A percentile compares a stretch with the other conserved stretches of the same genome.
Conservation (phyloP, 805 yeast genomes). For the Starmera caribaea region DNA sequence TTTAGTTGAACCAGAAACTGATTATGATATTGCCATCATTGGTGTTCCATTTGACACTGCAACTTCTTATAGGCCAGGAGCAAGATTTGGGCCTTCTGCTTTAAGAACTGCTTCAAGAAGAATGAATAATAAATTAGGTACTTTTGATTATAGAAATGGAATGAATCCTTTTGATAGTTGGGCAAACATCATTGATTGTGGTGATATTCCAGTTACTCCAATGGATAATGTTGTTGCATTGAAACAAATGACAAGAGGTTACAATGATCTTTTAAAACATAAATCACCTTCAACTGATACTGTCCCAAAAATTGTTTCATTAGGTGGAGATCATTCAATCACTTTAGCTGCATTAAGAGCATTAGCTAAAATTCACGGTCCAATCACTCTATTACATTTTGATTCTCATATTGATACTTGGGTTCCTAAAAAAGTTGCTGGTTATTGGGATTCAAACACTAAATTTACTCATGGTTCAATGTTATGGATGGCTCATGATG, state of each 20-base stretch:
- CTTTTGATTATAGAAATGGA: slow-evolving; percentile 59
- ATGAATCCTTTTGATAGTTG: slow-evolving; percentile 47
- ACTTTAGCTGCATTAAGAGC: slow-evolving; percentile 66
- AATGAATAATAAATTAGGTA: slow-evolving; percentile 50
- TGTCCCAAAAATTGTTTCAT: slow-evolving; percentile 56
- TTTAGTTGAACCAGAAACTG: slow-evolving; percentile 30
- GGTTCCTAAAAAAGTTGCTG: slow-evolving; percentile 64
- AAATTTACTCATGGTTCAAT: slow-evolving; percentile 77
- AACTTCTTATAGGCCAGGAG: slow-evolving; percentile 40
- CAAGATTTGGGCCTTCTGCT: slow-evolving; percentile 42
- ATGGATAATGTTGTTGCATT: slow-evolving; percentile 57
- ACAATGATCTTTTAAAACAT: slow-evolving; percentile 40
- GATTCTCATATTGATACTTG: slow-evolving; percentile 84
- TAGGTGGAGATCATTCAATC: slow-evolving; percentile 82
- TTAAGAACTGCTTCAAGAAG: slow-evolving; percentile 37
- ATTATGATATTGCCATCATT: slow-evolving; percentile 37
- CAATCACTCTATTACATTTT: slow-evolving; percentile 65
- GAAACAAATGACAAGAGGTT: slow-evolving; percentile 49
- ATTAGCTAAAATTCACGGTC: slow-evolving; percentile 49
- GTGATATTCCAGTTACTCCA: slow-evolving; percentile 61
- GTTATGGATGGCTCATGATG: slow-evolving; percentile 63
- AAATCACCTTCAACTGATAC: slow-evolving; percentile 9
- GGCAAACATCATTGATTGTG: slow-evolving; percentile 54
- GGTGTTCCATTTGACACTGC: slow-evolving; percentile 50
- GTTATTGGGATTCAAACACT: slow-evolving; percentile 47